Conservation (phyloP, 305 asterid species). For the Fraxinus ornus region DNA sequence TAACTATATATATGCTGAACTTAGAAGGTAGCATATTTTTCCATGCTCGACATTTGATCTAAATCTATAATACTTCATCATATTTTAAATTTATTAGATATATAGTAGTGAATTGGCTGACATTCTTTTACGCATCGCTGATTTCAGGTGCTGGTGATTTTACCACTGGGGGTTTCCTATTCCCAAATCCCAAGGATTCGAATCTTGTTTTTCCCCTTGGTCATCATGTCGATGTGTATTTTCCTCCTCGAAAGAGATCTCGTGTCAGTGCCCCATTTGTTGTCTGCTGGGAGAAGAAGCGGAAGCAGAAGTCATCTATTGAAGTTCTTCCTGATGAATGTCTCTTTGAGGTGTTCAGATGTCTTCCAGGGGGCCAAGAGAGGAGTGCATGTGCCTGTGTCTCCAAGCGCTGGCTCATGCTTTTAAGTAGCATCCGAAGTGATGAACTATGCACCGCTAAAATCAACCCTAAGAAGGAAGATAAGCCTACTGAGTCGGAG, state of each 20-base stretch:
- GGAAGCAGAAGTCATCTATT: slow-evolving; percentile 53
- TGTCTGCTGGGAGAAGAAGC: slow-evolving; percentile 39
- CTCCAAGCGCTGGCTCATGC: slow-evolving; percentile 91
- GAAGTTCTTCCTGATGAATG: slow-evolving; percentile 94
- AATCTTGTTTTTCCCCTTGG: slow-evolving; percentile 47
- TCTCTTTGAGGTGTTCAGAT: slow-evolving; percentile 86
- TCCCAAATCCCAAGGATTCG: slow-evolving; percentile 56
- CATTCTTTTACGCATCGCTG: slow-evolving; percentile 6
- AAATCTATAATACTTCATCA: neutral
- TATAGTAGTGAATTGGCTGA: slow-evolving; percentile 21
- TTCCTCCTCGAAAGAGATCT: slow-evolving; percentile 74
- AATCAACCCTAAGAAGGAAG: slow-evolving; percentile 19
- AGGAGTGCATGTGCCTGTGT: slow-evolving; percentile 76
- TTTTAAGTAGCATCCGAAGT: slow-evolving; percentile 64
- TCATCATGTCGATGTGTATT: slow-evolving; percentile 58
- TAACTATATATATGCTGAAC: neutral
- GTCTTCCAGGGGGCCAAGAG: slow-evolving; percentile 63
- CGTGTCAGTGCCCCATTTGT: slow-evolving; percentile 72
- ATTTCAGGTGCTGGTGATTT: slow-evolving; percentile 55
- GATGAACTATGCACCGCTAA: slow-evolving; percentile 45
- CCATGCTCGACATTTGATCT: slow-evolving; percentile 2
- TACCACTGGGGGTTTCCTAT: slow-evolving; percentile 46
- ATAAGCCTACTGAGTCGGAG: slow-evolving; percentile 26
- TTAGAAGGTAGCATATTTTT: neutral
- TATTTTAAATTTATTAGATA: neutral